Conservation (phyloP, 306 rosid genomes). For the Elaeagnus macrophylla region DNA sequence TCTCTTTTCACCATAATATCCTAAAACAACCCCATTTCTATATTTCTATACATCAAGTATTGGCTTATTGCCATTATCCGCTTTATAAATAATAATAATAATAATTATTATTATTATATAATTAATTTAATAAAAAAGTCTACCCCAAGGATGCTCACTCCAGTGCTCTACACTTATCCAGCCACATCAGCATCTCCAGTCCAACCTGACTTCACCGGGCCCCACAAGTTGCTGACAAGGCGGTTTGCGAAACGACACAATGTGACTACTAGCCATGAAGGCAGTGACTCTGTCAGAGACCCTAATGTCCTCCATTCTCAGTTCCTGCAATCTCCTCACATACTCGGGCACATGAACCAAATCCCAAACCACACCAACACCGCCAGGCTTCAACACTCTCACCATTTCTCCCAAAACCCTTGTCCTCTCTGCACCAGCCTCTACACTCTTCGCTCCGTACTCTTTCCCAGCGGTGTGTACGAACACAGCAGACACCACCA, state of each 20-base stretch:
- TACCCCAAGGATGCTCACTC: background rate
- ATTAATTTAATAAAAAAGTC: background rate
- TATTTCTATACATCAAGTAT: too few species aligned
- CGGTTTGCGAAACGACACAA: constrained; percentile 80
- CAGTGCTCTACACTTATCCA: too few species aligned
- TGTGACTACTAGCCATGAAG: constrained; percentile 92
- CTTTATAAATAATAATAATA: too few species aligned
- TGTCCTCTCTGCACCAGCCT: constrained; percentile 96
- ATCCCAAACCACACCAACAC: constrained; percentile 91
- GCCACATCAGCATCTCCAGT: constrained; percentile 70
- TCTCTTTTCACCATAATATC: too few species aligned
- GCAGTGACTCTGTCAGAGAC: constrained; percentile 89
- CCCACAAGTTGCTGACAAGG: constrained; percentile 70
- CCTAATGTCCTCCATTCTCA: constrained; percentile 85
- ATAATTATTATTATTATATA: background rate
- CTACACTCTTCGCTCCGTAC: constrained; percentile 68
- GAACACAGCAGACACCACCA: constrained; percentile 88
- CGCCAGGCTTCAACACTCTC: constrained; percentile 81
- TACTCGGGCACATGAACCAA: constrained; percentile 90
- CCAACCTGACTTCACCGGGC: constrained; percentile 74
- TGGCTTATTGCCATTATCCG: too few species aligned
- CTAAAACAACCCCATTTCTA: too few species aligned
- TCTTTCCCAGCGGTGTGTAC: constrained; percentile 87
- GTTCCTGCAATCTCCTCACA: constrained; percentile 65
- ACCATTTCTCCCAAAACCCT: constrained; percentile 86